Conservation (phyloP, 768 basidiomycete genomes). For the Pleurotus giganteus region DNA sequence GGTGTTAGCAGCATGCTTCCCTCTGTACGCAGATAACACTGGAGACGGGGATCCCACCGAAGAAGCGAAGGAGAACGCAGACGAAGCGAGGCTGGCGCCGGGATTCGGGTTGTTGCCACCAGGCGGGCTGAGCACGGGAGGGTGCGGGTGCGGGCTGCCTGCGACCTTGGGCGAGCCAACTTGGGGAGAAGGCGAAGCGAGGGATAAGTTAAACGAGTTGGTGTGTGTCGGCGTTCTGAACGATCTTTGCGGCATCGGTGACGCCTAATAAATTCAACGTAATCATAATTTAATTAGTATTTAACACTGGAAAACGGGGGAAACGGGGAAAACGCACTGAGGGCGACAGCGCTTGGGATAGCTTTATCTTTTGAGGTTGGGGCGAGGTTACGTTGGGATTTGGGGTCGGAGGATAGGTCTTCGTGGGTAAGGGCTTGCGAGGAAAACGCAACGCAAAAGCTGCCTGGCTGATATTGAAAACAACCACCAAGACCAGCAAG, state of each 20-base stretch:
- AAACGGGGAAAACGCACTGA: neutral
- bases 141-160: neutral
- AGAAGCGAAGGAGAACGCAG: neutral
- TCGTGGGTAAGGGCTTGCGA: neutral
- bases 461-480: slow-evolving; percentile 1
- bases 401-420: neutral
- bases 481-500: neutral
- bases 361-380: neutral
- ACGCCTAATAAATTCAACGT: neutral
- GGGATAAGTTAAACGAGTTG: neutral
- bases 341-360: slow-evolving; percentile 4
- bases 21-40: slow-evolving; percentile 12
- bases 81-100: neutral
- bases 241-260: neutral
- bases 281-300: too few species aligned
- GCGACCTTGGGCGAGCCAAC: neutral
- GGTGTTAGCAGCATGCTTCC: slow-evolving; percentile 8
- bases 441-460: slow-evolving; percentile 4
- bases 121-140: too few species aligned
- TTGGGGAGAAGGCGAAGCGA: neutral
- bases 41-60: slow-evolving; percentile 21
- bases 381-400: neutral
- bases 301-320: too few species aligned
- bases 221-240: neutral
- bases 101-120: neutral